Evolutionary conservation across 345 rosid species (phyloP).

Genomic region (Eucalyptus albens): DNA sequence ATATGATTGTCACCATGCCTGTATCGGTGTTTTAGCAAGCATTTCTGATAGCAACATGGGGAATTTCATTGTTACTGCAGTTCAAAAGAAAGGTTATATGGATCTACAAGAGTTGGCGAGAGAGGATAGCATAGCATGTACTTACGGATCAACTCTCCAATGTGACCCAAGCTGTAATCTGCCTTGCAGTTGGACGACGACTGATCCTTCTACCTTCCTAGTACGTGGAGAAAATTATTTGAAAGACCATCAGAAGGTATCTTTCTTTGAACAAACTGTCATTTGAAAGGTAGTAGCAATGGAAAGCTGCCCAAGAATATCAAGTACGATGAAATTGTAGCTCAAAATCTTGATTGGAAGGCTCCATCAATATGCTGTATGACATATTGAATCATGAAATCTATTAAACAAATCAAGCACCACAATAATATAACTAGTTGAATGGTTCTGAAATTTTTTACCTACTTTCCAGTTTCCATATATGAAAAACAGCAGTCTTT

Average conservation of each 20-base stretch:
- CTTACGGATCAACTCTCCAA: conserved; percentile 68
- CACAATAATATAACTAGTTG: not conserved
- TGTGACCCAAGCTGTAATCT: conserved; percentile 33
- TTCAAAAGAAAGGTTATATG: conserved; percentile 63
- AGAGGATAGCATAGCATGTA: conserved; percentile 19
- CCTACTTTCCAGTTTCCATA: not conserved
- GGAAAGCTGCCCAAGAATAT: not conserved
- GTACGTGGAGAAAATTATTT: conserved; percentile 73
- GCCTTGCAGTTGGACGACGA: conserved; percentile 72
- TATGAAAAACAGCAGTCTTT: not conserved
- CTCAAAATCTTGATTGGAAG: not conserved
- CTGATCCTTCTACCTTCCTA: conserved; percentile 64
- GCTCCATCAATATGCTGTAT: not conserved
- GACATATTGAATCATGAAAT: not conserved
- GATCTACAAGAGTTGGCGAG: conserved; percentile 42
- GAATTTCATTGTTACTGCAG: conserved; percentile 15
- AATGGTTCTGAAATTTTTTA: not conserved
- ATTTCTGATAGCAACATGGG: not conserved
- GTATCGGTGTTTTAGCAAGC: not conserved
- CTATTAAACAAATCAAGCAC: not conserved
- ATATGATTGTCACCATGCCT: not conserved
- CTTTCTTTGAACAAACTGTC: not conserved
- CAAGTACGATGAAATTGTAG: not conserved
- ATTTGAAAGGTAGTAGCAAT: not conserved
- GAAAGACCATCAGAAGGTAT: conserved; percentile 61